These are phyloP conservation scores for Pythium aphanidermatum DNA, from an alignment of 352 stramenopile genomes.

Conservation along the genomic window DNA sequence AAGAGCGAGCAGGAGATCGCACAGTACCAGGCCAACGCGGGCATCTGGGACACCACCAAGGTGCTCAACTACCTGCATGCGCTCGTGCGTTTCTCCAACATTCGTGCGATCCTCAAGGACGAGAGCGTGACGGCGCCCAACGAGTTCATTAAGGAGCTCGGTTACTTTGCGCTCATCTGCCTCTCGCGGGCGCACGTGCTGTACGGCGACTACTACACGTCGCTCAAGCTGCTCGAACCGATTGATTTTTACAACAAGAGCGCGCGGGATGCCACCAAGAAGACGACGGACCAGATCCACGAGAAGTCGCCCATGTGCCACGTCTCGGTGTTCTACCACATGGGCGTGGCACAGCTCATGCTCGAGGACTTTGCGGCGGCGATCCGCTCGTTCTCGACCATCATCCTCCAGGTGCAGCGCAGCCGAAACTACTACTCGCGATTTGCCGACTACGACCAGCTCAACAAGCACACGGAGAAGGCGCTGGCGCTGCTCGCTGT, in stretches of 20 bases:
- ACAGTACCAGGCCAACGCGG: conserved; percentile 62
- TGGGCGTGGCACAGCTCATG: conserved; percentile 97
- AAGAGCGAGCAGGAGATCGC: conserved; percentile 58
- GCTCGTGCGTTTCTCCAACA: conserved; percentile 89
- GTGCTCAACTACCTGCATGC: conserved; percentile 95
- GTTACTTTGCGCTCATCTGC: conserved; percentile 95
- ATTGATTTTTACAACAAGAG: conserved; percentile 88
- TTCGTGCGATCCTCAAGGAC: conserved; percentile 82
- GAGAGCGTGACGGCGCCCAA: conserved; percentile 34
- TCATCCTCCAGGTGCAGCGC: conserved; percentile 87
- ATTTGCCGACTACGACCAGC: conserved; percentile 92
- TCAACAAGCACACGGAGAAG: conserved; percentile 94
- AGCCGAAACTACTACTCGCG: conserved; percentile 89
- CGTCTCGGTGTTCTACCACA: conserved; percentile 96
- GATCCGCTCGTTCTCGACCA: conserved; percentile 84
- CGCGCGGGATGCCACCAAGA: conserved; percentile 31
- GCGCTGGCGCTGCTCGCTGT: conserved; percentile 93
- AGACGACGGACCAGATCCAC: conserved; percentile 78
- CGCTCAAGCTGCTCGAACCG: conserved; percentile 88
- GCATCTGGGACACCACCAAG: conserved; percentile 94
- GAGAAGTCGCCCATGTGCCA: conserved; percentile 90
- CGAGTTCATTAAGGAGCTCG: conserved; percentile 85
- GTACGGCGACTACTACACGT: conserved; percentile 95
- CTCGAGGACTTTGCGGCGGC: conserved; percentile 94
- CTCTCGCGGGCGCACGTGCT: conserved; percentile 95